Evolutionary conservation across 305 asterid genomes (phyloP), one percentile per base, ranked within the genome.

Genomic region (Rubia tinctorum): DNA sequence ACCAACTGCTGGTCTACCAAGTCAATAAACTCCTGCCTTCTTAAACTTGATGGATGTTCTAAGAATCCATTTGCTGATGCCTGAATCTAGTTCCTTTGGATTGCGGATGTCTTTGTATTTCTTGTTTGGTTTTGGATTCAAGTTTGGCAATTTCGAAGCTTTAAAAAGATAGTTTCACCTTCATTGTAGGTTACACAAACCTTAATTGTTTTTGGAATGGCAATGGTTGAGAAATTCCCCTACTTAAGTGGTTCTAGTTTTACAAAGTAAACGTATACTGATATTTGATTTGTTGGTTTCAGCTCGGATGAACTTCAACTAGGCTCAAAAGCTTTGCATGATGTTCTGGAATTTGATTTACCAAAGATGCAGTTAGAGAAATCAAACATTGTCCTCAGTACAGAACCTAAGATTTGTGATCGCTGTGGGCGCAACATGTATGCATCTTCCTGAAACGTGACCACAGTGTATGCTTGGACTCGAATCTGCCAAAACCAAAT

Each of bases 271-370:
- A 15, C 43, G 39, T 75, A 58, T n/a, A 74, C 58, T 59, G 77
- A 44, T 27, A 8, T 47, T 20, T 51, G 73, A 7, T 74, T 37
- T 60, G 71, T 75, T 76, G 34, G 66, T 78, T 30, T 68, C 84
- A 95, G 99, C 85, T 59, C 58, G 81, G 92, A 88, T 67, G 99
- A 92, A 83, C 89, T 92, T 73, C 84, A 70, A 77, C 87, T 88
- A 85, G 98, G 96, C 34, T 81, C 96, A 11, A 85, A 85, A 77
- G 96, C 97, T 17, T 79, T 92, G 39, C 81, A 79, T 22, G 83
- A 87, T 75, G 98, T 92, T 71, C 79, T 95, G 69, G 93, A 87
- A 75, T 77, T 73, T 72, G 97, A 95, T 87, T 82, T 95, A 18
- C 88, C 83, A 58, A 84, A 84, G 82, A 86, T 94, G 88, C 85